Conservation (phyloP, 768 basidiomycete genomes). For the Pleurotus platypus region DNA sequence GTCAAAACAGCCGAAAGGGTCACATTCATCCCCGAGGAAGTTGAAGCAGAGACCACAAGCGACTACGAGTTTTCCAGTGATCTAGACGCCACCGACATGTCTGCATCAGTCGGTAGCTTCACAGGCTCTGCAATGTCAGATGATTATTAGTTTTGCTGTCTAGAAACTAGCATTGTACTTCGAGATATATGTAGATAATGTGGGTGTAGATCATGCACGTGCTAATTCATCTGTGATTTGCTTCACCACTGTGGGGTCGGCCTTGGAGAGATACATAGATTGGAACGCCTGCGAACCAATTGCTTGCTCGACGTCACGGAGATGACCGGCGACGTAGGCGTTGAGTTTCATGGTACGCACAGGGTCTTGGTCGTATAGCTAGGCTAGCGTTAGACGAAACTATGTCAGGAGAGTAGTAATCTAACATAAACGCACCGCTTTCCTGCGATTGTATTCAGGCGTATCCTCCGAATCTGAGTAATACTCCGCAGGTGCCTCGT, state of each 20-base stretch:
- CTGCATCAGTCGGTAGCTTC: conserved; percentile 52
- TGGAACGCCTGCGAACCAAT: conserved; percentile 57
- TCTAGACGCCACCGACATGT: conserved; percentile 49
- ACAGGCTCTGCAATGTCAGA: conserved; percentile 44
- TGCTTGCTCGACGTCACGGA: conserved; percentile 61
- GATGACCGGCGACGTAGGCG: conserved; percentile 48
- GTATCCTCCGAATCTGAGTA: conserved; percentile 68
- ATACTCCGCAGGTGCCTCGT: conserved; percentile 53
- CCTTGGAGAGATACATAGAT: conserved; percentile 52
- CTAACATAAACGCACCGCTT: conserved; percentile 44
- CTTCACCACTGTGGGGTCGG: conserved; percentile 71
- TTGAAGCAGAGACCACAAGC: conserved; percentile 38
- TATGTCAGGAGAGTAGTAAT: not conserved
- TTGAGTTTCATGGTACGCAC: conserved; percentile 68
- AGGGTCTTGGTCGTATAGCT: conserved; percentile 73
- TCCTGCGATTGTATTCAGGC: conserved; percentile 72
- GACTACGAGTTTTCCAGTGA: conserved; percentile 62
- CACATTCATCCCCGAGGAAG: conserved; percentile 28
- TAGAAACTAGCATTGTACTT: not conserved
- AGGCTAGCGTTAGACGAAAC: conserved; percentile 9
- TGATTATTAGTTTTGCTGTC: conserved; percentile 13
- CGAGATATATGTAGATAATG: not conserved
- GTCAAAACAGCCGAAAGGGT: conserved; percentile 67
- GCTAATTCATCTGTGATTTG: conserved; percentile 60
- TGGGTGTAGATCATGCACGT: conserved; percentile 13